Base-by-base conservation (phyloP, 768 basidiomycete genomes). In the Xerocomus potaroensis region DNA sequence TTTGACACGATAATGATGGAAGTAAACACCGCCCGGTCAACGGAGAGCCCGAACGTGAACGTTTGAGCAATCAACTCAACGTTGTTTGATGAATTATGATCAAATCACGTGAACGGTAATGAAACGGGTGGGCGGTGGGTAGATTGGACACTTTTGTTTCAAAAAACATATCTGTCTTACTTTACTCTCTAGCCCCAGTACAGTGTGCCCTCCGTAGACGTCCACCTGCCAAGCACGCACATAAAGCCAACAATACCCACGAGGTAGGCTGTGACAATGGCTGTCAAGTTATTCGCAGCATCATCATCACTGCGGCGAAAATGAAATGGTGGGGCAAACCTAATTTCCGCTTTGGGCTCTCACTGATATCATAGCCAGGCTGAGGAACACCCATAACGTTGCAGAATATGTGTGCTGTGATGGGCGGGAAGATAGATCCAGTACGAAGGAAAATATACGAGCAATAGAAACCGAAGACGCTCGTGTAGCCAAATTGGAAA, bases 361-460 rank as follows among this genome's bases (percentile, higher is more conserved):
- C 63, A 32, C 57, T 55, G 29, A 88, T 57, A 48, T 92, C 90
- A 24, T 70, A 65, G 0, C 53, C 59, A 21, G 85, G 75, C 43
- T 82, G 75, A 3, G 95, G 96, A 23, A 97, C 58, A 1, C 94
- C 94, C 90, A 97, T 94, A 41, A 87, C 64, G 61, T 99, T 99
- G 73, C 96, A 98, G 61, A 92, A 95, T 1, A 87, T 69, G 61
- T 99, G 96, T 0, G 91, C 81, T 8, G 77, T 66, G 45, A 93
- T 75, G 2, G 93, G 73, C 1, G 92, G 85, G 24, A 85, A 65
- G 48, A 97, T 68, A 5, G 91, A 93, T 14, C 85, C 81, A 4
- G 93, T 92, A 40, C 87, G 81, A 8, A 95, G 73, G 68, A 93
- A 91, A 34, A 96, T 76, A 66, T 81, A 96, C 4, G 90, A 78